These are phyloP conservation scores for Andrographis paniculata DNA, from an alignment of 305 asterid species.

Conservation along the genomic window DNA sequence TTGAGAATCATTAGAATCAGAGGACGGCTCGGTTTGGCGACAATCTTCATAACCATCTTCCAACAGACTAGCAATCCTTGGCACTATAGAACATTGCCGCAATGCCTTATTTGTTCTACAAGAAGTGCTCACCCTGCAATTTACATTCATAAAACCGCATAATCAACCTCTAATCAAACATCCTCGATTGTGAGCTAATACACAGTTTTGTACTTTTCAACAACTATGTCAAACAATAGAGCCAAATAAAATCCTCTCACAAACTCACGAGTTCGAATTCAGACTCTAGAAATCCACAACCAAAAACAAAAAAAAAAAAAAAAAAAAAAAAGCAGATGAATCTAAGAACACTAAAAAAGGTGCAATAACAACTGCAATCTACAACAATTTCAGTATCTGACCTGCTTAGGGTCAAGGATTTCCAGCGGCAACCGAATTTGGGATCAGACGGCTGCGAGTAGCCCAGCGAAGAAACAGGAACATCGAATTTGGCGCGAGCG, in stretches of 20 bases:
- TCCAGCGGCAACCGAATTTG: constrained; percentile 18
- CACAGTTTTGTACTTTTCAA: no score
- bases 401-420: constrained; percentile 28
- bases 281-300: no score
- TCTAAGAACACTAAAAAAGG: background rate
- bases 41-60: constrained; percentile 34
- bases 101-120: constrained; percentile 21
- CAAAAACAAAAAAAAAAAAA: no score
- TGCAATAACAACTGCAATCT: background rate
- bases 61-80: constrained; percentile 39
- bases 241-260: no score
- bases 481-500: constrained; percentile 15
- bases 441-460: constrained; percentile 21
- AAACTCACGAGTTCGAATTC: no score
- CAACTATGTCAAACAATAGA: no score
- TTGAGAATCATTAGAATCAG: constrained; percentile 32
- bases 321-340: no score
- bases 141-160: constrained; percentile 10
- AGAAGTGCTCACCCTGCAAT: constrained; percentile 37
- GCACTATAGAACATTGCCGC: constrained; percentile 24
- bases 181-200: no score
- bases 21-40: constrained; percentile 23
- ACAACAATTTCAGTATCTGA: constrained; percentile 14
- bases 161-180: background rate
- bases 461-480: constrained; percentile 20